Evolutionary conservation across 306 rosid genomes (phyloP).

Genomic region (Quercus aquifolioides): DNA sequence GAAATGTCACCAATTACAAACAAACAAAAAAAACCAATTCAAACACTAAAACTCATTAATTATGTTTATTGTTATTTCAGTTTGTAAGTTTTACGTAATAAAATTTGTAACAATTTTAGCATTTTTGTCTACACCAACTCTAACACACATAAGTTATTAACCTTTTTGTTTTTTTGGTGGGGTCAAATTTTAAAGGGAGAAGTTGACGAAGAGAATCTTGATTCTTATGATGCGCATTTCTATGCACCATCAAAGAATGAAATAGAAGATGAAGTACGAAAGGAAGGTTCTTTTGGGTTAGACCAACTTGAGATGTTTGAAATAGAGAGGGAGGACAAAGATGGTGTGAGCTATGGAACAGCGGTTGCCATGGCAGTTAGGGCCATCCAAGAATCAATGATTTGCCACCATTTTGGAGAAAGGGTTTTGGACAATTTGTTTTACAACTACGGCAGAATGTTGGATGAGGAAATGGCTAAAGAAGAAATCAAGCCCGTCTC

Average conservation of each 20-base stretch:
- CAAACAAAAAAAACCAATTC: too few relatives aligned
- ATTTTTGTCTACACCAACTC: too few relatives aligned
- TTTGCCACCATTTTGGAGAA: conserved; percentile 72
- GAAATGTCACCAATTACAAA: too few relatives aligned
- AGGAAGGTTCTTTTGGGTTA: conserved; percentile 65
- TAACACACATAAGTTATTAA: too few relatives aligned
- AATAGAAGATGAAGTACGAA: conserved; percentile 63
- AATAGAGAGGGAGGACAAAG: conserved; percentile 29
- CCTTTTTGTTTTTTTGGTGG: too few relatives aligned
- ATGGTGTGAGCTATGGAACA: conserved; percentile 50
- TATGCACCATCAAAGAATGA: conserved; percentile 86
- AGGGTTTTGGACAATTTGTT: conserved; percentile 62
- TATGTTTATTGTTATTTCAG: too few relatives aligned
- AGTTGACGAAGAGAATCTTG: conserved; percentile 61
- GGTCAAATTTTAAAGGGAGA: conserved; percentile 43
- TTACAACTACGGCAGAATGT: conserved; percentile 46
- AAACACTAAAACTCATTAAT: too few relatives aligned
- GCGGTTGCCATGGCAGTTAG: conserved; percentile 70
- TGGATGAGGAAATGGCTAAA: conserved; percentile 53
- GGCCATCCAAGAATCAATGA: conserved; percentile 88
- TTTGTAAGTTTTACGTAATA: too few relatives aligned
- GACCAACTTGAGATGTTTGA: conserved; percentile 64
- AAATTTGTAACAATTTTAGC: too few relatives aligned
- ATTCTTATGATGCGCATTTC: conserved; percentile 85
- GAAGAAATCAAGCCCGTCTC: conserved; percentile 63